Conservation (phyloP, 345 rosid species). For the Gossypium sturtianum region DNA sequence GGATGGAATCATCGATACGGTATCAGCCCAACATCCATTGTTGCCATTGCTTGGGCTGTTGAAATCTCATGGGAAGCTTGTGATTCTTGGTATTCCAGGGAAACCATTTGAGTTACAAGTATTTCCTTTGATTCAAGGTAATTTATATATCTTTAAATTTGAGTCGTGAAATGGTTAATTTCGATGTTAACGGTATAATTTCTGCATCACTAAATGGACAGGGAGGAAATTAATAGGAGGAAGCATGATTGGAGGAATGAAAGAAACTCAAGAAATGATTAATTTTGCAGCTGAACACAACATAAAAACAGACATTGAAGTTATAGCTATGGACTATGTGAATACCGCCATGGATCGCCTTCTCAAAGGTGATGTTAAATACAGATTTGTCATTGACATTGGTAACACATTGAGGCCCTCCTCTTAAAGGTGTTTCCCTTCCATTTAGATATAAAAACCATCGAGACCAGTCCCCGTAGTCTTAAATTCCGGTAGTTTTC, state of each 20-base stretch:
- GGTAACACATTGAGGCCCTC: slow-evolving; percentile 3
- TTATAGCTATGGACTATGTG: background rate
- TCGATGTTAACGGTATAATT: background rate
- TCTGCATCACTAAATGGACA: background rate
- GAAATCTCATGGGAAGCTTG: slow-evolving; percentile 31
- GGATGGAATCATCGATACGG: slow-evolving; percentile 39
- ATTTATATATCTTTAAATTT: background rate
- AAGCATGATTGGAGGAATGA: background rate
- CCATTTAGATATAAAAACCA: background rate
- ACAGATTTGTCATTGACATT: slow-evolving; percentile 2
- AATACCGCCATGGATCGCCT: background rate
- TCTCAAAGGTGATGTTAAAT: background rate
- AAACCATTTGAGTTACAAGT: slow-evolving; percentile 32
- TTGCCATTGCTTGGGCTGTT: slow-evolving; percentile 28
- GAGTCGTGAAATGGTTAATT: background rate
- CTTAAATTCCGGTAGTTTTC: too few species aligned
- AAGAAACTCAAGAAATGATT: background rate
- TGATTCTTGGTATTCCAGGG: slow-evolving; percentile 28
- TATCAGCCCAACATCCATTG: slow-evolving; percentile 21
- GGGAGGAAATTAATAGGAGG: background rate
- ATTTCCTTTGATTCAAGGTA: slow-evolving; percentile 16
- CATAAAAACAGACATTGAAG: background rate
- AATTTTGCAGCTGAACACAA: background rate
- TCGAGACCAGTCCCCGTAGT: background rate
- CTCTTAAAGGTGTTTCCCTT: background rate